A percentile compares a stretch with the other conserved stretches of the same genome.
phyloP scores from a whole-genome alignment of 2,329 filamentous ascomycete species.

The Chrysoporthe austroafricana region DNA sequence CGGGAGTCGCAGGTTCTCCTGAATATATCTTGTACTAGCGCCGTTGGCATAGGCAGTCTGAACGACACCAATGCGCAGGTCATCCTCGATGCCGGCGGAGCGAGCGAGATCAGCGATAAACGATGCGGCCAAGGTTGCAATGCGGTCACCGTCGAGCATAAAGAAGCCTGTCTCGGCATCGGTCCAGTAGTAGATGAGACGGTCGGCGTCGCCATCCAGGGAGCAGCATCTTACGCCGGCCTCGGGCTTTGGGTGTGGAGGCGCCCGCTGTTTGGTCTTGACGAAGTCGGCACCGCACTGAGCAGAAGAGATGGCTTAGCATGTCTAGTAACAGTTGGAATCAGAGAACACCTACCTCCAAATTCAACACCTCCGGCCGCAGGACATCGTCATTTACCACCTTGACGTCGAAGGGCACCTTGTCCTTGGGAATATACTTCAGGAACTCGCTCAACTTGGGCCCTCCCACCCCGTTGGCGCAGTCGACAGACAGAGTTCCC shows the following conservation, averaged over 20 bases:
- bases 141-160: slow-evolving; percentile 94
- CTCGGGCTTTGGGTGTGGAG: slow-evolving; percentile 77
- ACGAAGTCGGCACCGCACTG: slow-evolving; percentile 95
- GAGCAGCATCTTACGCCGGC: slow-evolving; percentile 83
- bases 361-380: slow-evolving; percentile 85
- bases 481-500: slow-evolving; percentile 83
- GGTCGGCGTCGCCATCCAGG: slow-evolving; percentile 92
- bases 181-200: slow-evolving; percentile 92
- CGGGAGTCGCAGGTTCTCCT: slow-evolving; percentile 83
- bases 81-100: slow-evolving; percentile 75
- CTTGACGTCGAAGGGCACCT: slow-evolving; percentile 77
- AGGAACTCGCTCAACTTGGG: slow-evolving; percentile 87
- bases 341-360: slow-evolving; percentile 65
- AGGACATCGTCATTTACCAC: slow-evolving; percentile 93
- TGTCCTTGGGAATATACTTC: slow-evolving; percentile 74
- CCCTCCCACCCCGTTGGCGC: slow-evolving; percentile 94
- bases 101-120: slow-evolving; percentile 90
- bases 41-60: slow-evolving; percentile 99
- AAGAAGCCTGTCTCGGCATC: slow-evolving; percentile 83
- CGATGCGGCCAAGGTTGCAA: slow-evolving; percentile 89
- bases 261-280: slow-evolving; percentile 93
- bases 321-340: not conserved
- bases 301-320: slow-evolving; percentile 28
- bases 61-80: slow-evolving; percentile 89
- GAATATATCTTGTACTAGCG: slow-evolving; percentile 88